Evolutionary conservation across 2,329 filamentous ascomycete genomes (phyloP).

Genomic region (Neonectria hederae): DNA sequence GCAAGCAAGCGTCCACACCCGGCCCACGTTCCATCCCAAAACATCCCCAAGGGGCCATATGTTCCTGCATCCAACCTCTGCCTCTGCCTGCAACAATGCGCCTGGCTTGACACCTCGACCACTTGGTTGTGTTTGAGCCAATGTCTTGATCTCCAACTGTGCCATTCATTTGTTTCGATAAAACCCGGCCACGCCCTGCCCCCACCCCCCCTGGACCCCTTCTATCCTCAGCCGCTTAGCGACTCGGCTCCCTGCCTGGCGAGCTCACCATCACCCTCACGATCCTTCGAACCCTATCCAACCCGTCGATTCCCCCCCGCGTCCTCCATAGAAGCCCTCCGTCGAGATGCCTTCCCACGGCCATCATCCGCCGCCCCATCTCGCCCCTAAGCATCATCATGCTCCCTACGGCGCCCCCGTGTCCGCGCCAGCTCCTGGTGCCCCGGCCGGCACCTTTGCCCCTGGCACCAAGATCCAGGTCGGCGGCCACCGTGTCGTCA

Average conservation of each 20-base stretch:
- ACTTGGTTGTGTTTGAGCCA: slow-evolving; percentile 34
- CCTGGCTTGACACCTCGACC: slow-evolving; percentile 35
- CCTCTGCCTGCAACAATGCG: slow-evolving; percentile 35
- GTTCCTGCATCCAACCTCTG: slow-evolving; percentile 38
- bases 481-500: slow-evolving; percentile 88
- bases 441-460: slow-evolving; percentile 86
- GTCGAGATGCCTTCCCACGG: slow-evolving; percentile 50
- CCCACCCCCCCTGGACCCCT: slow-evolving; percentile 20
- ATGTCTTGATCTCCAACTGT: slow-evolving; percentile 39
- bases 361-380: slow-evolving; percentile 45
- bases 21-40: slow-evolving; percentile 23
- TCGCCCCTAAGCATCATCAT: slow-evolving; percentile 49
- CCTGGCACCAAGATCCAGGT: slow-evolving; percentile 97
- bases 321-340: slow-evolving; percentile 4
- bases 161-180: slow-evolving; percentile 35
- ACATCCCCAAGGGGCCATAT: slow-evolving; percentile 42
- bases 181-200: slow-evolving; percentile 15
- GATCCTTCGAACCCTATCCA: slow-evolving; percentile 10
- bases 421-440: slow-evolving; percentile 51
- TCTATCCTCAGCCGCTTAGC: slow-evolving; percentile 31
- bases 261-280: slow-evolving; percentile 29
- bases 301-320: not conserved
- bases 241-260: slow-evolving; percentile 30
- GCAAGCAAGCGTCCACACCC: slow-evolving; percentile 22
- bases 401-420: slow-evolving; percentile 56